Evolutionary conservation across 345 rosid species (phyloP), one percentile per base, ranked within the genome.

Genomic region (Eucalyptus grandis): DNA sequence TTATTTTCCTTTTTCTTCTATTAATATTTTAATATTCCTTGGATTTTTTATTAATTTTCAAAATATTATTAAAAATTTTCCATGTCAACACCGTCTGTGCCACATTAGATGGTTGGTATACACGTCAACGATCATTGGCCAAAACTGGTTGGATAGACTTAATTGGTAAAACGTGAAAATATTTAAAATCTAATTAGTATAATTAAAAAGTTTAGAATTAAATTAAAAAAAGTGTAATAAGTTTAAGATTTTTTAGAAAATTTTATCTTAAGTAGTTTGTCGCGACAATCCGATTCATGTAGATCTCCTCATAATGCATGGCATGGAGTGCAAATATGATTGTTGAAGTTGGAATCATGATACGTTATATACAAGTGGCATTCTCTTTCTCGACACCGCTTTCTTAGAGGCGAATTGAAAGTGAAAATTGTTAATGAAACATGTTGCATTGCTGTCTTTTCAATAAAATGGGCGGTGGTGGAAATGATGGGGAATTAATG

Each of bases 71-170:
- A 56, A 56, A 56, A 56, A 56, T 0, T 0, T 9, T 56, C 3
- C 0, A 2, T 22, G 6, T 56, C 62, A 56, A 56, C 30, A 26
- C 0, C 13, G 0, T 4, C 1, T 1, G 1, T 56, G 62, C 30
- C 30, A 24, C 13, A 56, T 9, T 9, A 24, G 0, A 56, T 56
- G 6, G 30, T 56, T 4, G 6, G 13, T 56, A 56, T 56, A 0
- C 6, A 56, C 3, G 0, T 56, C 13, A 24, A 1, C 1, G 2
- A 56, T 56, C 5, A 26, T 4, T 9, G 1, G 6, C 3, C 30
- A 56, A 56, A 56, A 56, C 3, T 60, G 2, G 8, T 13, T 58
- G 2, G 65, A 58, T 58, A 27, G 0, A 60, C 5, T 53, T 53
- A 53, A 53, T 53, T 21, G 11, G 2, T 53, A 53, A 53, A 19